Conservation (phyloP, 306 rosid genomes). For the Castanospermum australe region DNA sequence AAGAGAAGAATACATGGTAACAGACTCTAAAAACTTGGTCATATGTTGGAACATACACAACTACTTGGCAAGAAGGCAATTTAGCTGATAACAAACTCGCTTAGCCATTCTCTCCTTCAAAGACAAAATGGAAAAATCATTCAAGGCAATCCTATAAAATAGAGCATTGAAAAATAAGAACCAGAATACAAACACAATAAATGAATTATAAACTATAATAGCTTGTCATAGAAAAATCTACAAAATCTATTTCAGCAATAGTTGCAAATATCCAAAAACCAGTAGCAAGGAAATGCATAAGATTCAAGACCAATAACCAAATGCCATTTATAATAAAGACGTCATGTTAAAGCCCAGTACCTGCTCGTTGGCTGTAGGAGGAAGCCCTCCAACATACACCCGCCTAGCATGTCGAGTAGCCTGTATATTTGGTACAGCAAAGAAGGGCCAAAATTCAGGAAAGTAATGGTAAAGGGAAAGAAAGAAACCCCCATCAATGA, state of each 20-base stretch:
- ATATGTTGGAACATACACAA: background rate
- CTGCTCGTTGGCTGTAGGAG: conserved; percentile 82
- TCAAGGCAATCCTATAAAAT: background rate
- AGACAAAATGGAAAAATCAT: background rate
- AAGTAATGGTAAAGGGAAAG: background rate
- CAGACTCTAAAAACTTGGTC: background rate
- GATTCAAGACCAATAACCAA: background rate
- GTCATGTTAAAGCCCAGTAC: conserved; percentile 7
- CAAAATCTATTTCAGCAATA: background rate
- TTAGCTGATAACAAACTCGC: background rate
- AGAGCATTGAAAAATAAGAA: background rate
- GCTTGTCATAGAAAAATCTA: too few relatives aligned
- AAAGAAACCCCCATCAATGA: background rate
- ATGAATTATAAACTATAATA: too few relatives aligned
- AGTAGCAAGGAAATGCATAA: background rate
- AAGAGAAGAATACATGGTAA: too few relatives aligned
- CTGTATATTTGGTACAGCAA: conserved; percentile 29
- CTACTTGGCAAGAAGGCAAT: background rate
- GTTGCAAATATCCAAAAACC: background rate
- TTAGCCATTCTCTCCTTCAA: background rate
- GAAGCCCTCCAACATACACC: conserved; percentile 74
- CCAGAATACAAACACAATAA: background rate
- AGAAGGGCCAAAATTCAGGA: background rate
- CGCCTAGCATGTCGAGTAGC: conserved; percentile 79
- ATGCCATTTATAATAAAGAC: background rate